Base-by-base conservation (phyloP, 805 yeast genomes). In the Jamesozyma rosinii region DNA sequence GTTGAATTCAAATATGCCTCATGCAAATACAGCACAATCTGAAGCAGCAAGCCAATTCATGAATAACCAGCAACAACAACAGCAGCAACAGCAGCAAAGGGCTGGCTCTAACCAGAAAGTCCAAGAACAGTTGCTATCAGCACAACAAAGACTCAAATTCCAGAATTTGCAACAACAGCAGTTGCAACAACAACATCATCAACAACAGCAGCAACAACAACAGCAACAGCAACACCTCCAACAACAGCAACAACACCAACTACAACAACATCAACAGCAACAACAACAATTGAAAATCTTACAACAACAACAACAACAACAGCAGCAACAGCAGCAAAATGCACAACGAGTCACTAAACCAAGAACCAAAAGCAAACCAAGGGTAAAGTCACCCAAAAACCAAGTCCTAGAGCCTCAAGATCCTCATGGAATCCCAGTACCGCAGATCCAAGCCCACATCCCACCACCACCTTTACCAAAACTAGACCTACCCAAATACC, bases 401-500 rank as follows among this genome's bases (percentile, higher is more conserved):
- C 37, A 35, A 35, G 13, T 20, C 9, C 14, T 18, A 19, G 18
- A 32, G 17, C n/a, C 19, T 19, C 18, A 21, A 35, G 20, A 14
- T 13, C 34, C 34, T 5, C 34, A 31, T 6, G 15, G n/a, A 31
- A 31, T 31, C 5, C 34, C 15, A 31, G 18, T 15, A 31, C 34
- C 15, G n/a, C 29, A 6, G 6, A 24, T 24, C 10, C 29, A 24
- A 24, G 29, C 29, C 11, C 29, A 24, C 11, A 24, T 24, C 29
- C 29, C 34, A 5, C 13, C 24, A 37, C 58, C 54, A 19, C 59
- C 52, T 15, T 37, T 50, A 44, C 61, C 54, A 24, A 52, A 54
- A 42, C 49, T 52, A 21, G 57, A 51, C 3, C 41, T 53, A 26
- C 63, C 66, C 1, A 50, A 56, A 34, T 50, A 43, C 21, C 61